A percentile compares a stretch with the other conserved stretches of the same genome.
These are phyloP conservation scores for Colletotrichum costaricense DNA, from an alignment of 2,329 filamentous ascomycete genomes.

Conservation along the genomic window DNA sequence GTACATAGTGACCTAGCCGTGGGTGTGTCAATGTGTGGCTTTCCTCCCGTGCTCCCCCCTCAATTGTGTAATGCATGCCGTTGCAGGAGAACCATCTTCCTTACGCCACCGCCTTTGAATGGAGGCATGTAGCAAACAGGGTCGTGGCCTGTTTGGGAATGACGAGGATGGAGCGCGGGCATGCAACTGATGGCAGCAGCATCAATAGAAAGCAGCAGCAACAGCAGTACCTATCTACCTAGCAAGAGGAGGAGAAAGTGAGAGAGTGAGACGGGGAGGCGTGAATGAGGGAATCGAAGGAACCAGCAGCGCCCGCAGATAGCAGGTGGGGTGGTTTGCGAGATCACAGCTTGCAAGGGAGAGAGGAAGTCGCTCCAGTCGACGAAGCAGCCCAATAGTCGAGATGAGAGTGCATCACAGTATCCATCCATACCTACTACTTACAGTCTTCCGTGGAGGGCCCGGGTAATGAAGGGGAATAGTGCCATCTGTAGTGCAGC, in stretches of 20 bases:
- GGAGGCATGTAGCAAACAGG: conserved; percentile 29
- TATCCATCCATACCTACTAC: background rate
- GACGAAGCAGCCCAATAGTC: conserved; percentile 8
- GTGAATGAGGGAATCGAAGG: conserved; percentile 4
- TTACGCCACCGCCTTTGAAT: conserved; percentile 25
- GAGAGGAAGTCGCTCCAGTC: background rate
- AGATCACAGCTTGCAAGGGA: conserved; percentile 17
- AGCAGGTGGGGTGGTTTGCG: conserved; percentile 12
- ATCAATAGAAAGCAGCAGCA: background rate
- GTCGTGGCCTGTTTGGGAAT: conserved; percentile 33
- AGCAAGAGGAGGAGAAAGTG: conserved; percentile 23
- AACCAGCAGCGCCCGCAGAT: conserved; percentile 21
- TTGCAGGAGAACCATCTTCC: background rate
- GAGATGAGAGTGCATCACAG: conserved; percentile 22
- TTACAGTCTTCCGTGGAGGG: background rate
- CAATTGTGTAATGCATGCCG: conserved; percentile 13
- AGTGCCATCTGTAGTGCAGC: background rate
- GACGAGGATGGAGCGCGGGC: conserved; percentile 20
- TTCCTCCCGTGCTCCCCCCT: background rate
- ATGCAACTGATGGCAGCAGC: conserved; percentile 11
- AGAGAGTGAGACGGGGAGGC: background rate
- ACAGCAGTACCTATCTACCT: background rate
- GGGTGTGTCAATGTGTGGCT: background rate
- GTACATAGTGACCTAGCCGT: background rate
- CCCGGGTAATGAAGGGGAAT: conserved; percentile 12